Evolutionary conservation across 495 filamentous ascomycete genomes (phyloP), one percentile per base, ranked within the genome.

Genomic region (Penicillium cinerascens): DNA sequence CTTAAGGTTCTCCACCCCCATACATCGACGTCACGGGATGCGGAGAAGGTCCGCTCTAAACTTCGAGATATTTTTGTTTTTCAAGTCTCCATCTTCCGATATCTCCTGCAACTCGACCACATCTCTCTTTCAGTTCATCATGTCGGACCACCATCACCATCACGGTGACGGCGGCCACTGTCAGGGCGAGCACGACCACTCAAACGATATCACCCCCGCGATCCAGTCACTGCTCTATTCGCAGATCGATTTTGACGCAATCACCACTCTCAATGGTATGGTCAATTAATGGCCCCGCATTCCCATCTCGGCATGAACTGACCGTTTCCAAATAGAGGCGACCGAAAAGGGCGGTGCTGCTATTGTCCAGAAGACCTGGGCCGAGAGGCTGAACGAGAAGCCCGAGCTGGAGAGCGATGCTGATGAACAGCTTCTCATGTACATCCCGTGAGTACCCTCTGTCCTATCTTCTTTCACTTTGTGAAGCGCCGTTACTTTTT

Each of bases 341-440:
- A 66, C 66, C 6, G 69, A 81, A 5, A 81, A 82, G 36, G 83
- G 87, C 3, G 93, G 91, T 29, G 78, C 77, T 47, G 83, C 80
- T 1, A 81, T 97, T 44, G 79, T 92, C n/a, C 79, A 88, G 68
- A 98, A 98, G 72, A 87, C 89, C 40, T 97, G 91, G 91, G 77
- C 81, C 4, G 84, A 96, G 66, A 75, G 93, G 49, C 58, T 97
- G 51, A 68, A 84, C 23, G 65, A 78, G 9, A 73, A 84, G 55
- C 88, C 88, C 0, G 85, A 91, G 68, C 78, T 98, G 11, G 80
- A 76, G 64, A 96, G 91, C 52, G 88, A 92, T 65, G 83, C 85
- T 0, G 93, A 97, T 63, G 93, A 96, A 75, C 91, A 98, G 72
- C 54, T 98, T n/a, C 63, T 98, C 29, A 87, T 97, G 72, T 83